A percentile compares a stretch with the other conserved stretches of the same genome.
These are phyloP conservation scores for Scenedesmus sp. DNA, from an alignment of 163 green algal genomes.

Conservation along the genomic window DNA sequence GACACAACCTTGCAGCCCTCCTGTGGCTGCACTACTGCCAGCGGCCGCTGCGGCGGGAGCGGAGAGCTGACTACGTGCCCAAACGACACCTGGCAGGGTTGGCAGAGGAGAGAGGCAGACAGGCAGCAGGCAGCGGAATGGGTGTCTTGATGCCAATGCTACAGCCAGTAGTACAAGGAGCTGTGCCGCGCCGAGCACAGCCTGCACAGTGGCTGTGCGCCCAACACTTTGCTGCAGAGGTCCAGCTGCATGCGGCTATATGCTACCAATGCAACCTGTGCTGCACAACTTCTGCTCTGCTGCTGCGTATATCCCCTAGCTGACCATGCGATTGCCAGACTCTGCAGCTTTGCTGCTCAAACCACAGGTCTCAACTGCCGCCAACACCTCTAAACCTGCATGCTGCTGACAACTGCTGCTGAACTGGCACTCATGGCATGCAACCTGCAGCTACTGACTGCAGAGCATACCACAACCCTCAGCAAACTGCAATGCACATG, in stretches of 20 bases:
- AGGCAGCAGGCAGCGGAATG: neutral
- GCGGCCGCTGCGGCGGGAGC: constrained; percentile 69
- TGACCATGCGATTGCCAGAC: neutral
- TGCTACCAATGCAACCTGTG: neutral
- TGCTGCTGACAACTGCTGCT: too few species aligned
- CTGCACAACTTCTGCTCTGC: neutral
- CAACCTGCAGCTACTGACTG: too few species aligned
- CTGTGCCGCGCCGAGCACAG: too few species aligned
- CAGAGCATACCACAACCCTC: too few species aligned
- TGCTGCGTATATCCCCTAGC: neutral
- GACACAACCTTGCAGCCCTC: constrained; percentile 84
- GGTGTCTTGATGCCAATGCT: too few species aligned
- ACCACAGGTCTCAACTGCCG: too few species aligned
- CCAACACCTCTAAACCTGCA: too few species aligned
- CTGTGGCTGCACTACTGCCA: constrained; percentile 88
- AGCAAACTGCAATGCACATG: too few species aligned
- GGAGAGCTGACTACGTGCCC: constrained; percentile 83
- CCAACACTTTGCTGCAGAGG: neutral
- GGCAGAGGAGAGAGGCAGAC: neutral
- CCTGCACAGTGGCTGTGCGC: too few species aligned
- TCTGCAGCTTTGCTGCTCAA: too few species aligned
- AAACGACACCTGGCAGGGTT: constrained; percentile 75
- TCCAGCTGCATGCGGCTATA: neutral
- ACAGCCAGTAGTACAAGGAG: too few species aligned
- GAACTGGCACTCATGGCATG: too few species aligned